A percentile compares a stretch with the other conserved stretches of the same genome.
These are phyloP conservation scores for Phytophthora agathidicida DNA, from an alignment of 352 stramenopile genomes.

Conservation along the genomic window DNA sequence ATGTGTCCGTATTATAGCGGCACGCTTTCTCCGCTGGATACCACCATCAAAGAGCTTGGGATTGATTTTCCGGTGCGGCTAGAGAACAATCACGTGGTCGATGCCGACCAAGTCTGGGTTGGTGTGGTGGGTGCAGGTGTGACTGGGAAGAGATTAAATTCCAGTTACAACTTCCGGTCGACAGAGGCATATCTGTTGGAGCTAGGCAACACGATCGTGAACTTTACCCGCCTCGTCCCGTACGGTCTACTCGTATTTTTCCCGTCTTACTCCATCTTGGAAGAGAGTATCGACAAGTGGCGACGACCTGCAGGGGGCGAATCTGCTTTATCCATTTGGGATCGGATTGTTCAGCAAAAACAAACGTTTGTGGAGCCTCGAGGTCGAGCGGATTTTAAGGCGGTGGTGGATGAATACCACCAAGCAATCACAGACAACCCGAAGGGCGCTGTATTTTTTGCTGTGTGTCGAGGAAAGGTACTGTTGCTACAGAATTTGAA, in stretches of 20 bases:
- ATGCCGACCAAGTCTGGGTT: constrained; percentile 87
- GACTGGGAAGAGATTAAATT: constrained; percentile 93
- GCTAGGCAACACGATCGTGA: constrained; percentile 96
- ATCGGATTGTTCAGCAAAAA: constrained; percentile 78
- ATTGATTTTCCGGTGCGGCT: constrained; percentile 96
- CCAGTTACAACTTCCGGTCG: constrained; percentile 94
- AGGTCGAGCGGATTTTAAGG: constrained; percentile 75
- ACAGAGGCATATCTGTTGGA: constrained; percentile 95
- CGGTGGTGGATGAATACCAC: constrained; percentile 83
- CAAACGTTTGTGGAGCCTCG: constrained; percentile 82
- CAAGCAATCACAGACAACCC: constrained; percentile 70
- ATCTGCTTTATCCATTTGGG: constrained; percentile 72
- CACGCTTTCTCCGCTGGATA: constrained; percentile 97
- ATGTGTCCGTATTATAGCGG: constrained; percentile 68
- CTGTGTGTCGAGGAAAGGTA: constrained; percentile 98
- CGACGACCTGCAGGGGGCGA: constrained; percentile 46
- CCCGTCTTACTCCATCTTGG: constrained; percentile 97
- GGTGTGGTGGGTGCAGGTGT: constrained; percentile 94
- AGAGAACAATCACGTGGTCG: constrained; percentile 98
- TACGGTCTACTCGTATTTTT: constrained; percentile 99
- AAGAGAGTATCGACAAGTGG: constrained; percentile 87
- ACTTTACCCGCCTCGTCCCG: constrained; percentile 93
- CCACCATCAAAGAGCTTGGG: constrained; percentile 96
- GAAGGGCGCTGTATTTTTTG: constrained; percentile 96
- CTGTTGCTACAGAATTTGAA: not conserved